phyloP scores from a whole-genome alignment of 305 asterid genomes.

The Striga hermonthica region DNA sequence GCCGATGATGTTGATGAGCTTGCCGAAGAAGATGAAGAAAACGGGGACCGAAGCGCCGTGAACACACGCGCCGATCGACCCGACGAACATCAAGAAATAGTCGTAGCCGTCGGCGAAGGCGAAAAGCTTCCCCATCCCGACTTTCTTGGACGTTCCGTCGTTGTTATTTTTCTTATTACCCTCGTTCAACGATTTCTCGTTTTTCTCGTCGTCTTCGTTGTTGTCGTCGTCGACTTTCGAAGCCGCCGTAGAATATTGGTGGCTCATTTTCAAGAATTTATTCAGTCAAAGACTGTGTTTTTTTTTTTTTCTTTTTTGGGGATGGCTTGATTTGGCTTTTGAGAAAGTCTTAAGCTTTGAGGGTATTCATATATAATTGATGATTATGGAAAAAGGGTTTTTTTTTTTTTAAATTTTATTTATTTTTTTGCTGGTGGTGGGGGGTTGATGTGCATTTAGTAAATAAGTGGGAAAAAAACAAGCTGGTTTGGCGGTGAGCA shows the following conservation, averaged over 20 bases:
- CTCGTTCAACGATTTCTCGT: slow-evolving; percentile 7
- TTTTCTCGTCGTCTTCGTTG: slow-evolving; percentile 14
- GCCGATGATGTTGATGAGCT: slow-evolving; percentile 79
- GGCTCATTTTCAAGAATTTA: slow-evolving; percentile 1
- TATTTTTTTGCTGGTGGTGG: not conserved
- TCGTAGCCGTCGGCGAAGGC: slow-evolving; percentile 76
- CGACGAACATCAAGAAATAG: slow-evolving; percentile 63
- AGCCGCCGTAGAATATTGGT: not conserved
- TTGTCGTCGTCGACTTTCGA: not conserved
- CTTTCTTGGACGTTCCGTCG: slow-evolving; percentile 29
- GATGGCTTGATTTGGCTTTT: no score
- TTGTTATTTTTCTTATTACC: slow-evolving; percentile 28
- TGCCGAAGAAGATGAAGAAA: slow-evolving; percentile 91
- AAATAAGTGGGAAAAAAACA: slow-evolving; percentile 18
- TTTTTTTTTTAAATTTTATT: not conserved
- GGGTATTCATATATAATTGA: not conserved
- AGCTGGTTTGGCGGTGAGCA: slow-evolving; percentile 41
- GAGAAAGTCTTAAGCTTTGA: not conserved
- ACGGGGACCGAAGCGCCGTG: slow-evolving; percentile 98
- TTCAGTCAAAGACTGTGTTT: not conserved
- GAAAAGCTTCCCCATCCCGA: slow-evolving; percentile 54
- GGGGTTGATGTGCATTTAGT: slow-evolving; percentile 34
- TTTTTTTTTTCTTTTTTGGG: not conserved
- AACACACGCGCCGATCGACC: slow-evolving; percentile 76
- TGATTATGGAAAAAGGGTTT: not conserved